These are phyloP conservation scores for Eleusine coracana DNA, from an alignment of 176 grass and related monocot genomes.

Conservation along the genomic window DNA sequence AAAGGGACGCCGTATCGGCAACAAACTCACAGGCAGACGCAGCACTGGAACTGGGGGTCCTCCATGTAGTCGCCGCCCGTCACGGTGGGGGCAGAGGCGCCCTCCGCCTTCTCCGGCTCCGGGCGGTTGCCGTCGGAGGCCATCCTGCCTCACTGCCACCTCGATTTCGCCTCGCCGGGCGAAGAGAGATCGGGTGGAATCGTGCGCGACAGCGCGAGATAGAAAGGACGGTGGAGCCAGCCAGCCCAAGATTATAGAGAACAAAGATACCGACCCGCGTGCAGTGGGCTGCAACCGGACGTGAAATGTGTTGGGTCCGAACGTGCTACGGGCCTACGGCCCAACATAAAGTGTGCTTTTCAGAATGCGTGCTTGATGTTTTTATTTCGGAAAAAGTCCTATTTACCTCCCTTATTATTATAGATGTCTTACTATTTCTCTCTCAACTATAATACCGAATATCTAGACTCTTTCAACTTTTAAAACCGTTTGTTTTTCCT, in stretches of 20 bases:
- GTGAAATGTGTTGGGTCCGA: neutral
- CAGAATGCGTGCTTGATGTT: neutral
- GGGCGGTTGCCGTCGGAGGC: conserved; percentile 40
- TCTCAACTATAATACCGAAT: no score
- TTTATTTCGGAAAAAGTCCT: no score
- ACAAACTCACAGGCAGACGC: conserved; percentile 83
- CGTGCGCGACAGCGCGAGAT: conserved; percentile 22
- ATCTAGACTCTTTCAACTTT: no score
- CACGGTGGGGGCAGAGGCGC: neutral
- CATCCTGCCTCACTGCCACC: conserved; percentile 35
- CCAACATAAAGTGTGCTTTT: neutral
- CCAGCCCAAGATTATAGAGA: neutral
- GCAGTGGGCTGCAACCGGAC: neutral
- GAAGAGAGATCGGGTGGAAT: conserved; percentile 13
- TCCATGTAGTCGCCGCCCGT: conserved; percentile 32
- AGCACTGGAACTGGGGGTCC: conserved; percentile 64
- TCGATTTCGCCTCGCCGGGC: neutral
- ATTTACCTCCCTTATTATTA: no score
- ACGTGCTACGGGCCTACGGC: neutral
- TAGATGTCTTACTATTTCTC: no score
- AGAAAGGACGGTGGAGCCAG: neutral
- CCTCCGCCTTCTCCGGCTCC: conserved; percentile 9
- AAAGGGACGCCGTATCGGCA: neutral
- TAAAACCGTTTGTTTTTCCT: no score
- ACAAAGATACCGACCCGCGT: neutral